Evolutionary conservation across 2,329 filamentous ascomycete species (phyloP), one percentile per base, ranked within the genome.

Genomic region (Septoria linicola): DNA sequence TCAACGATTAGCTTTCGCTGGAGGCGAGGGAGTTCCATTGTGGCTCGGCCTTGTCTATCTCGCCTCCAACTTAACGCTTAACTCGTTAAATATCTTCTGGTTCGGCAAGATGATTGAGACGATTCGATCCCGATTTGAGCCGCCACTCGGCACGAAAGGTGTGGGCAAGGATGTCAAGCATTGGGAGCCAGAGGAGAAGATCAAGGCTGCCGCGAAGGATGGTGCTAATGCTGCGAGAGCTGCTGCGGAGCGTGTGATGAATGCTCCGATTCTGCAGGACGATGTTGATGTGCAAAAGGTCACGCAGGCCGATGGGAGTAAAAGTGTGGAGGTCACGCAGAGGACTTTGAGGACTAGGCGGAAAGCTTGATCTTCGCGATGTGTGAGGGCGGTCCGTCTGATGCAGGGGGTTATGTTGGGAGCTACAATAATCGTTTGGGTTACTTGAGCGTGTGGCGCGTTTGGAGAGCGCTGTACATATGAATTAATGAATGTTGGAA

Each of bases 41-140:
- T 92, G 88, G 88, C 75, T 93, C 17, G 83, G 81, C 1, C 72
- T 69, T 11, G 73, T 81, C 21, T 93, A 93, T 65, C 70, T 90
- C 5, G 76, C 76, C 8, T 83, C 81, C 64, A 93, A 93, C 68
- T 47, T 88, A 16, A 80, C 80, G 0, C 77, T 95, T 20, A 92
- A 90, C 65, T 76, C 79, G 10, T 73, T 95, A 45, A 95, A 95
- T 71, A 83, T 88, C 64, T 88, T 85, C 71, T 95, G 89, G 89
- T 93, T 92, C 67, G 77, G 82, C 64, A 89, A 89, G 79, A 95
- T 95, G 89, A 83, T 95, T 56, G 77, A 82, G 53, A 87, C 88
- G 7, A 82, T 93, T 10, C 78, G 83, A 53, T 90, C 88, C 74
- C 79, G 88, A 20, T 93, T 93, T 65, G 78, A 82, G 54, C 75